Conservation (phyloP, 352 stramenopile genomes). For the Phytophthora agathidicida region DNA sequence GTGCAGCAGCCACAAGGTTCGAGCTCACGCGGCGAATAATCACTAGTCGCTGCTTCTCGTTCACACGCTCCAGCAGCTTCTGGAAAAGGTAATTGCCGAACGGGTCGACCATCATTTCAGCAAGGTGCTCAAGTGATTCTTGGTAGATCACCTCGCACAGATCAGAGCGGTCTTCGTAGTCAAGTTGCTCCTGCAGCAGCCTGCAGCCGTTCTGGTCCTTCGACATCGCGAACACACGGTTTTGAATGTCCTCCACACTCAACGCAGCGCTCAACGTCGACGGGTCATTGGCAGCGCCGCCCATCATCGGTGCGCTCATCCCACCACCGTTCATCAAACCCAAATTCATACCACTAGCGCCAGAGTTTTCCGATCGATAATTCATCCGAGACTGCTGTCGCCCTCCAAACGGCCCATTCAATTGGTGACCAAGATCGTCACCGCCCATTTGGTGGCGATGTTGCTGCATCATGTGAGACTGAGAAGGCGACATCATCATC, state of each 20-base stretch:
- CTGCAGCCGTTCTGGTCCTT: constrained; percentile 98
- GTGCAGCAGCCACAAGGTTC: constrained; percentile 94
- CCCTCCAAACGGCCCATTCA: constrained; percentile 28
- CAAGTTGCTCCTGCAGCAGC: constrained; percentile 96
- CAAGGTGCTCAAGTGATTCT: constrained; percentile 96
- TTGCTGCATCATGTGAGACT: constrained; percentile 40
- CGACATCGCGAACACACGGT: constrained; percentile 88
- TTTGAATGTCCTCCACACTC: constrained; percentile 76
- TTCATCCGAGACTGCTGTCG: constrained; percentile 32
- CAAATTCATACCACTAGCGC: constrained; percentile 18
- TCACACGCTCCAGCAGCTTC: constrained; percentile 97
- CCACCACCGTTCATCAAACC: constrained; percentile 31
- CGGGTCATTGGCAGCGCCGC: constrained; percentile 19
- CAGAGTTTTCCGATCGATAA: constrained; percentile 35
- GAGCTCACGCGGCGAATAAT: constrained; percentile 94
- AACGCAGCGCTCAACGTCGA: constrained; percentile 51
- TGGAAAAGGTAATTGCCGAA: constrained; percentile 99
- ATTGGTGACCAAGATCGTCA: constrained; percentile 28
- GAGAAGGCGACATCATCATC: constrained; percentile 41
- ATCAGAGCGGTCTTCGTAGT: constrained; percentile 91
- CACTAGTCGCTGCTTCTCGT: constrained; percentile 88
- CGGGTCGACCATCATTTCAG: constrained; percentile 98
- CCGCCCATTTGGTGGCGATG: constrained; percentile 42
- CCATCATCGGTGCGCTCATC: constrained; percentile 39
- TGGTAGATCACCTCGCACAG: constrained; percentile 95